Percentiles rank a stretch among this genome's conserved stretches.
phyloP scores from a whole-genome alignment of 495 filamentous ascomycete species.

The Massariosphaeria phaeospora region DNA sequence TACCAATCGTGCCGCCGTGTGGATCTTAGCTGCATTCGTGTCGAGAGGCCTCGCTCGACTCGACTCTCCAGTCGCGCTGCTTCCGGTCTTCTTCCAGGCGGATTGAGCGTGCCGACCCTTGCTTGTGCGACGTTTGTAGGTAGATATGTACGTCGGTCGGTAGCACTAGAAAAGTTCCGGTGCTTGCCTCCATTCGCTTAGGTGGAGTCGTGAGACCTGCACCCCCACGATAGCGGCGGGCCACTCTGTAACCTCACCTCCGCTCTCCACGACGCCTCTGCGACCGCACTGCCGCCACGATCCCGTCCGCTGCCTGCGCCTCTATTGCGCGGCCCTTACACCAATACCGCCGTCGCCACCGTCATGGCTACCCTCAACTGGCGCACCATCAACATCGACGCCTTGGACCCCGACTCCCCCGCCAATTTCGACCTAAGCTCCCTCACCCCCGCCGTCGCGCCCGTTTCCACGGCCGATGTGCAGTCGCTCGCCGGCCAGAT shows the following conservation, averaged over 20 bases:
- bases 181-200: not conserved
- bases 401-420: slow-evolving; percentile 78
- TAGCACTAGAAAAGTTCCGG: slow-evolving; percentile 8
- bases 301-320: not conserved
- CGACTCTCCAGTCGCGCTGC: not conserved
- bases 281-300: slow-evolving; percentile 6
- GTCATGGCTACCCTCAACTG: slow-evolving; percentile 64
- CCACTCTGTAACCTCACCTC: not conserved
- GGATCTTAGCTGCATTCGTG: slow-evolving; percentile 12
- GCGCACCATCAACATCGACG: slow-evolving; percentile 92
- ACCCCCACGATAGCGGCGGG: not conserved
- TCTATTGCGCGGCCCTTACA: not conserved
- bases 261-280: not conserved
- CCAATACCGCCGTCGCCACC: slow-evolving; percentile 22
- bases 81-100: slow-evolving; percentile 13
- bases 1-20: slow-evolving; percentile 20
- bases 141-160: slow-evolving; percentile 5
- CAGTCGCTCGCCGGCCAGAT: slow-evolving; percentile 70
- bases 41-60: slow-evolving; percentile 19
- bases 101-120: slow-evolving; percentile 23
- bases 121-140: slow-evolving; percentile 27
- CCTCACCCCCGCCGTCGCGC: slow-evolving; percentile 64
- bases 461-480: slow-evolving; percentile 64
- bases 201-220: slow-evolving; percentile 1
- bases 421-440: slow-evolving; percentile 80